Conservation (phyloP, 2,329 filamentous ascomycete genomes). For the Didymella arachidicola region DNA sequence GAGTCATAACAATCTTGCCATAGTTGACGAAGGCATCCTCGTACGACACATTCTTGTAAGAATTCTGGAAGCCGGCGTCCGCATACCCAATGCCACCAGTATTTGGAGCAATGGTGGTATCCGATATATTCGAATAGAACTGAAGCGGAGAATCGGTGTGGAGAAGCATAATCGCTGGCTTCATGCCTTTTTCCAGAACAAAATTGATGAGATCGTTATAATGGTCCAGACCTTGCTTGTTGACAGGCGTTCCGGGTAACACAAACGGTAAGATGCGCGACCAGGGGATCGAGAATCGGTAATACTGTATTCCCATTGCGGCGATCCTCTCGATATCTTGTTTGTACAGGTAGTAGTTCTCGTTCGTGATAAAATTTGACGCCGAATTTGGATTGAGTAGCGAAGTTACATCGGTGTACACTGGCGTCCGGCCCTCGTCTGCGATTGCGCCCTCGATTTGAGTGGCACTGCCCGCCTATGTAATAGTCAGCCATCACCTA, state of each 20-base stretch:
- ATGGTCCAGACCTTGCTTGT: constrained; percentile 59
- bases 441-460: constrained; percentile 45
- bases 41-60: constrained; percentile 55
- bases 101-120: constrained; percentile 28
- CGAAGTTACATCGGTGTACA: constrained; percentile 28
- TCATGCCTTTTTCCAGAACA: constrained; percentile 59
- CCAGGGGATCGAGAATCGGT: constrained; percentile 63
- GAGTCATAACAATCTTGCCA: constrained; percentile 60
- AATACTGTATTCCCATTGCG: constrained; percentile 60
- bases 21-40: constrained; percentile 63
- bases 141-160: constrained; percentile 60
- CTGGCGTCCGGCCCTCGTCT: constrained; percentile 41
- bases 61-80: constrained; percentile 49
- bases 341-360: constrained; percentile 65
- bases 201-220: constrained; percentile 64
- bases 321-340: constrained; percentile 64
- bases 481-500: background rate
- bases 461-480: constrained; percentile 33
- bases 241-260: constrained; percentile 60
- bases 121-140: constrained; percentile 51
- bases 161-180: constrained; percentile 58
- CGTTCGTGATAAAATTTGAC: constrained; percentile 50
- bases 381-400: constrained; percentile 20
- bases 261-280: constrained; percentile 62
- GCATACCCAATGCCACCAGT: constrained; percentile 37